phyloP scores from a whole-genome alignment of 2,329 filamentous ascomycete genomes.

The Didymella keratinophila region DNA sequence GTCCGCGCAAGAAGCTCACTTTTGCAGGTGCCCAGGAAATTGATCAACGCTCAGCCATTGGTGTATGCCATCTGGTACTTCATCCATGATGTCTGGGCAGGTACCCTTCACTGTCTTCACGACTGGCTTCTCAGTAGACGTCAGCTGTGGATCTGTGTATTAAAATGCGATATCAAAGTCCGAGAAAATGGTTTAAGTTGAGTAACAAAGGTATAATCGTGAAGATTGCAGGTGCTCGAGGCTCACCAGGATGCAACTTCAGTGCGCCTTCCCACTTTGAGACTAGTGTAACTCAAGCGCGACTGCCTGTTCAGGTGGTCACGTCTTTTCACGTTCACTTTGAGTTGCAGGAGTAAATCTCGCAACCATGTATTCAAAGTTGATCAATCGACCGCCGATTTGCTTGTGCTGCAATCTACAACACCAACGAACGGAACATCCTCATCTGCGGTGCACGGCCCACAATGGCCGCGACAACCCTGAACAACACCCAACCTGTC shows the following conservation, averaged over 20 bases:
- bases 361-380: not conserved
- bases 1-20: constrained; percentile 62
- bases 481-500: constrained; percentile 25
- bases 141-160: too few relatives aligned
- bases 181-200: not conserved
- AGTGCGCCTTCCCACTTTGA: not conserved
- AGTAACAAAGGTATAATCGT: not conserved
- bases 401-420: not conserved
- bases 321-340: not conserved
- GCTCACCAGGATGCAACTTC: constrained; percentile 6
- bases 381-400: not conserved
- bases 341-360: not conserved
- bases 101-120: not conserved
- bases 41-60: constrained; percentile 76
- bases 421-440: constrained; percentile 5
- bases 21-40: constrained; percentile 84
- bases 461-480: constrained; percentile 38
- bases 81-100: constrained; percentile 24
- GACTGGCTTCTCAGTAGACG: not conserved
- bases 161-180: too few relatives aligned
- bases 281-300: constrained; percentile 5
- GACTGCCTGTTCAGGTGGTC: not conserved
- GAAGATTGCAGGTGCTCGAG: not conserved
- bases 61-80: constrained; percentile 54
- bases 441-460: constrained; percentile 12